Evolutionary conservation across 2,329 filamentous ascomycete species (phyloP).

Genomic region (Fusarium sp.): DNA sequence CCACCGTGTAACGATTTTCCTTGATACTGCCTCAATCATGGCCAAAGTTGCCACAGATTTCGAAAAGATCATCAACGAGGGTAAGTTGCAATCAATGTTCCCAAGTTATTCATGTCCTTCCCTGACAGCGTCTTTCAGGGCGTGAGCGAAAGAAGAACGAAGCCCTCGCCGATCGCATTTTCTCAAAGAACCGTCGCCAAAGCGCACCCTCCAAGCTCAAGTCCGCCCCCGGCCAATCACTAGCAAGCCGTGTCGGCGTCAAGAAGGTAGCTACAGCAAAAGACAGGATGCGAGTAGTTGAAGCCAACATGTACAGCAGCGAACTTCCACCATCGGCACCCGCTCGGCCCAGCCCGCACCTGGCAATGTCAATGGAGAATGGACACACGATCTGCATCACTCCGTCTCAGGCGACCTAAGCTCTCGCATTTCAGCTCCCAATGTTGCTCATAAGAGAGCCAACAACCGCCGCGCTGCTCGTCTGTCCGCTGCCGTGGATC

Average conservation of each 20-base stretch:
- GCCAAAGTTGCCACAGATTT: constrained; percentile 60
- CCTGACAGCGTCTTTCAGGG: constrained; percentile 50
- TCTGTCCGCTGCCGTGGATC: constrained; percentile 58
- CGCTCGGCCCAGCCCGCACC: constrained; percentile 46
- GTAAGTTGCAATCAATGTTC: constrained; percentile 46
- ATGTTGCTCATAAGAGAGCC: constrained; percentile 37
- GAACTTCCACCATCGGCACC: constrained; percentile 35
- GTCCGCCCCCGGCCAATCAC: constrained; percentile 61
- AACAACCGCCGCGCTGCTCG: constrained; percentile 47
- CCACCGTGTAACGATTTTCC: background rate
- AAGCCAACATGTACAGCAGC: constrained; percentile 33
- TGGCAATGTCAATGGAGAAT: constrained; percentile 73
- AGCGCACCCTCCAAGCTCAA: constrained; percentile 65
- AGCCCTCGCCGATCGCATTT: constrained; percentile 76
- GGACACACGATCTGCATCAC: constrained; percentile 76
- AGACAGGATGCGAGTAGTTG: constrained; percentile 7
- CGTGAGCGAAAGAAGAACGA: constrained; percentile 78
- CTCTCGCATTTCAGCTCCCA: constrained; percentile 57
- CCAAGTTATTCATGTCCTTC: background rate
- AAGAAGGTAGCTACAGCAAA: constrained; percentile 67
- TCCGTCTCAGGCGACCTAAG: constrained; percentile 56
- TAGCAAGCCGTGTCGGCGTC: constrained; percentile 78
- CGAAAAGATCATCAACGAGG: constrained; percentile 65
- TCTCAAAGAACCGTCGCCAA: constrained; percentile 68
- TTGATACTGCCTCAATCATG: constrained; percentile 46